Percentiles rank a stretch among this genome's conserved stretches.
phyloP scores from a whole-genome alignment of 2,329 filamentous ascomycete species.

The Ophioceras dolichostomum region DNA sequence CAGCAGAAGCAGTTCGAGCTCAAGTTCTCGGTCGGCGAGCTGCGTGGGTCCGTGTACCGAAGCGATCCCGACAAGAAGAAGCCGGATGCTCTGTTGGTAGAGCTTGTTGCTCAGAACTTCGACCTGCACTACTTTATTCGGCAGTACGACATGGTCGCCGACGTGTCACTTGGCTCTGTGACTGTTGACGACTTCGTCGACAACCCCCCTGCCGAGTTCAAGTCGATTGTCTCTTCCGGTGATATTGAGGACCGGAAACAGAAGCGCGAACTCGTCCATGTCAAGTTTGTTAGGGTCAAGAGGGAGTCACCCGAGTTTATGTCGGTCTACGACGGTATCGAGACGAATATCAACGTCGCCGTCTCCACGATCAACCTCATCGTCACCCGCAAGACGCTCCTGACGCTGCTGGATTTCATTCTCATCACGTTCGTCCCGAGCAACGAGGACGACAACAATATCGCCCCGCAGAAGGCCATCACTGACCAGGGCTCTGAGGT shows the following conservation, averaged over 20 bases:
- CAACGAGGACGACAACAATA: conserved; percentile 28
- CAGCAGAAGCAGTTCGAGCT: conserved; percentile 92
- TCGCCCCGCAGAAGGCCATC: conserved; percentile 20
- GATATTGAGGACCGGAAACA: conserved; percentile 60
- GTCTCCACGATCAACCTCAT: conserved; percentile 95
- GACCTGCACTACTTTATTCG: conserved; percentile 78
- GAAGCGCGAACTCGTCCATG: conserved; percentile 69
- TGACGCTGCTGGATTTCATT: conserved; percentile 90
- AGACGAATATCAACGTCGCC: conserved; percentile 80
- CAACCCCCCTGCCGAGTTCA: conserved; percentile 79
- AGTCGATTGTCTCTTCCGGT: conserved; percentile 87
- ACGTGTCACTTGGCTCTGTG: conserved; percentile 76
- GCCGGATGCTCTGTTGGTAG: conserved; percentile 73
- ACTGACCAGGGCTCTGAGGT: conserved; percentile 24
- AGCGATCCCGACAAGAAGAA: conserved; percentile 68
- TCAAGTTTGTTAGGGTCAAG: conserved; percentile 87
- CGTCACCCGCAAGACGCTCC: conserved; percentile 81
- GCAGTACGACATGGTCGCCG: conserved; percentile 84
- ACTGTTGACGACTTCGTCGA: conserved; percentile 93
- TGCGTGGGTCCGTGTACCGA: conserved; percentile 85
- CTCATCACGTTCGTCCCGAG: conserved; percentile 71
- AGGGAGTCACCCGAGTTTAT: conserved; percentile 86
- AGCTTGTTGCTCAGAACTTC: conserved; percentile 83
- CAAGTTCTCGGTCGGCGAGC: conserved; percentile 87
- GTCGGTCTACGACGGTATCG: conserved; percentile 81